Base-by-base conservation (phyloP, 352 stramenopile species). In the Globisporangium echinulatum region DNA sequence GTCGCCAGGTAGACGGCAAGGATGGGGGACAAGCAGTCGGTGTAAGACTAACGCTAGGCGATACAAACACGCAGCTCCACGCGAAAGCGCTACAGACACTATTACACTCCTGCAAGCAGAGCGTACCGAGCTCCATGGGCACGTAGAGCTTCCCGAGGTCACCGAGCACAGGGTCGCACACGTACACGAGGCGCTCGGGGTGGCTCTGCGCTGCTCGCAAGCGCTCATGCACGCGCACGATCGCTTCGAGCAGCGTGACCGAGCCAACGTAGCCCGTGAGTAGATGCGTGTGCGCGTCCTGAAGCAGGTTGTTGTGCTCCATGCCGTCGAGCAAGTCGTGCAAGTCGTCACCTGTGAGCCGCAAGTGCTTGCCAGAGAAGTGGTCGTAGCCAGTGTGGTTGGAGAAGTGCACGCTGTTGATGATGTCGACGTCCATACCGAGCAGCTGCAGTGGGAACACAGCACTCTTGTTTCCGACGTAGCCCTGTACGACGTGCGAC, bases 321-420 rank as follows among this genome's bases (percentile, higher is more conserved):
- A 94, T 74, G n/a, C 85, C 85, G 52, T 89, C 75, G 36, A 94
- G 69, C 39, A 94, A 70, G 48, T 92, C 82, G 47, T 90, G 71
- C 54, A 94, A 56, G 66, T 92, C 82, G 40, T 88, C 76, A 50
- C 82, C 81, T 37, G 68, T 77, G 59, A 92, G 82, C 8, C 79
- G 75, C 62, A 92, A 75, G 17, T 77, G 75, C 55, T 86, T 82
- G 57, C 83, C 83, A 19, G 71, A 79, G 61, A 91, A 92, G 54
- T 82, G 82, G 43, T 63, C 65, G 72, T 93, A 95, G 4, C 85
- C 85, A 37, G 82, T 92, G 70, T 93, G 83, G 68, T 95, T 93
- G 72, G 83, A 92, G 60, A 95, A 92, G 61, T 95, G 83, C 17
- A 95, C 81, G 58, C 77, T 93, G 67, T 95, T 93, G 72, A 95